Evolutionary conservation across 1,284 basidiomycete genomes (phyloP).

Genomic region (Rhodotorula sp.): DNA sequence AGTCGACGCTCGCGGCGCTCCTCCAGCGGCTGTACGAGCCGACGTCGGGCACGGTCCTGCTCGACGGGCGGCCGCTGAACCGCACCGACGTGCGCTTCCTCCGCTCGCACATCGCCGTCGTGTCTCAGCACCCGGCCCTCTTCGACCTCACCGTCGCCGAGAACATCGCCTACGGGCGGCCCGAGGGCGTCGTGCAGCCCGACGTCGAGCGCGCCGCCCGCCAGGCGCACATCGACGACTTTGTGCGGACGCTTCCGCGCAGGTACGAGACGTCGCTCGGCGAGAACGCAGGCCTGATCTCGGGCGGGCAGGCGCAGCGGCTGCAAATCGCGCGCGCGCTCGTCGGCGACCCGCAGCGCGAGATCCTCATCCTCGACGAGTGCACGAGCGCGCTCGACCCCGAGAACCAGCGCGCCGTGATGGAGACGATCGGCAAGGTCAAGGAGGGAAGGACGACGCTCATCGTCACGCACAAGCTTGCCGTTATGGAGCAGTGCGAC

Average conservation of each 20-base stretch:
- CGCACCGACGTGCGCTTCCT: slow-evolving; percentile 69
- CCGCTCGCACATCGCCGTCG: slow-evolving; percentile 78
- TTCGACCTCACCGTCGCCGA: slow-evolving; percentile 82
- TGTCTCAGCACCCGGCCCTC: slow-evolving; percentile 78
- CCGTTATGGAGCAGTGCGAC: slow-evolving; percentile 90
- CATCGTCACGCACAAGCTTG: slow-evolving; percentile 89
- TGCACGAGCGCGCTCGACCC: slow-evolving; percentile 87
- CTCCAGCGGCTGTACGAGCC: slow-evolving; percentile 86
- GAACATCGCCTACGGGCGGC: slow-evolving; percentile 78
- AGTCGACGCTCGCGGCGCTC: slow-evolving; percentile 79
- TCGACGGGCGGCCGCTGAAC: slow-evolving; percentile 60
- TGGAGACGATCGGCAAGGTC: slow-evolving; percentile 70
- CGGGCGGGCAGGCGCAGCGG: slow-evolving; percentile 92
- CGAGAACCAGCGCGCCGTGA: slow-evolving; percentile 73
- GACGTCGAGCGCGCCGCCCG: slow-evolving; percentile 60
- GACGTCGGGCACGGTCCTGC: slow-evolving; percentile 60
- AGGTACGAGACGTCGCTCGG: slow-evolving; percentile 85
- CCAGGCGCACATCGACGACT: slow-evolving; percentile 80
- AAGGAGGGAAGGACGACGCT: slow-evolving; percentile 74
- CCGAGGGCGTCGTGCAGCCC: neutral
- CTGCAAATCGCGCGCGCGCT: slow-evolving; percentile 89
- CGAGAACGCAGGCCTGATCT: slow-evolving; percentile 82
- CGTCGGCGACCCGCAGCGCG: slow-evolving; percentile 60
- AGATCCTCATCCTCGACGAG: slow-evolving; percentile 88
- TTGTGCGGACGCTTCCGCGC: slow-evolving; percentile 73